A percentile compares a stretch with the other conserved stretches of the same genome.
phyloP scores from a whole-genome alignment of 176 grass and related monocot genomes.

The Themeda triandra region DNA sequence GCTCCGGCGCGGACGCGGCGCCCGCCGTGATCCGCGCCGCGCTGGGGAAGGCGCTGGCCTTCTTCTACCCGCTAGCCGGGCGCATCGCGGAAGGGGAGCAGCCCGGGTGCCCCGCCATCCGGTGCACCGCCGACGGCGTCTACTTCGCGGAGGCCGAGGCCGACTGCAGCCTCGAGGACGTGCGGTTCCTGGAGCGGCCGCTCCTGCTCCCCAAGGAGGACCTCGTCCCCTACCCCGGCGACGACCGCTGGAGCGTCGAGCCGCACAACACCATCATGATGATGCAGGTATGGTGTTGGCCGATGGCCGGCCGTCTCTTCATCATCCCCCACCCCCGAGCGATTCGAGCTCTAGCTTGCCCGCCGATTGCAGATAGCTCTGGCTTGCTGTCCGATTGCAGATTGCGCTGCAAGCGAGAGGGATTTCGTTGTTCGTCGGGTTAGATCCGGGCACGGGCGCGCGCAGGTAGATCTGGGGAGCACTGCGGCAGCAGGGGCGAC shows the following conservation, averaged over 20 bases:
- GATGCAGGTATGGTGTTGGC: constrained; percentile 51
- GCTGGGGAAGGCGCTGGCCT: constrained; percentile 56
- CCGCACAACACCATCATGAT: constrained; percentile 96
- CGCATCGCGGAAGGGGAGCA: constrained; percentile 64
- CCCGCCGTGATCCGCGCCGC: constrained; percentile 65
- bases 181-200: constrained; percentile 82
- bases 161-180: constrained; percentile 84
- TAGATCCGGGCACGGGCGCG: constrained; percentile 14
- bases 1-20: constrained; percentile 38
- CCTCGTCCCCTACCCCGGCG: constrained; percentile 76
- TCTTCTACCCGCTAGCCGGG: constrained; percentile 92
- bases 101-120: constrained; percentile 47
- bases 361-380: not conserved
- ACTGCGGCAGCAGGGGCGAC: not conserved
- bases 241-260: constrained; percentile 63
- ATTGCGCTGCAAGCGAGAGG: not conserved
- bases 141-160: constrained; percentile 83
- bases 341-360: not conserved
- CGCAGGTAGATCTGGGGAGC: constrained; percentile 34
- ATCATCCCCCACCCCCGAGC: no score
- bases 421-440: not conserved
- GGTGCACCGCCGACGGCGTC: constrained; percentile 82
- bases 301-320: no score
- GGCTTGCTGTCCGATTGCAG: no score
- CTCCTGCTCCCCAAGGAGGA: constrained; percentile 77